Base-by-base conservation (phyloP, 495 filamentous ascomycete species). In the Beverwykella pulmonaria region DNA sequence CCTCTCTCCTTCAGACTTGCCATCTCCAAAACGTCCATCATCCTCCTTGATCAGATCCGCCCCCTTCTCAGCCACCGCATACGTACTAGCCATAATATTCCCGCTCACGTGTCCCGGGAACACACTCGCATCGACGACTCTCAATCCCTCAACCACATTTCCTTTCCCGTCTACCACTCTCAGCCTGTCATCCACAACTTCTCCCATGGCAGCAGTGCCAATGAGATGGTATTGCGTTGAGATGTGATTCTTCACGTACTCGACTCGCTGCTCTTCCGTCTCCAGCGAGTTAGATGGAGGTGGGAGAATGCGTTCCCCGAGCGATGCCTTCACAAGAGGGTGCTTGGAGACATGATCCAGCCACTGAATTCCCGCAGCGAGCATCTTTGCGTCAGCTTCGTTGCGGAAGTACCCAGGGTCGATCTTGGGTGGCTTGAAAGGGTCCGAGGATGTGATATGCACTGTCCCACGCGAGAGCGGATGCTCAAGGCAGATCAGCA, bases 371-470 rank as follows among this genome's bases (percentile, higher is more conserved):
- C 22, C 29, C 7, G 9, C 22, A 1, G 54, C 50, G 20, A 54
- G 19, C 9, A 44, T 26, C 44, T 39, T 20, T 1, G 32, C 49
- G 29, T 70, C 67, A 23, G 48, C 44, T 22, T 41, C 36, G 34
- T 67, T 27, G 1, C 73, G 68, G 2, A 90, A 75, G 71, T 84
- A 85, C 25, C 76, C 79, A 0, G 86, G 84, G 69, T 88, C 80
- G 67, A 88, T 86, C 0, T 78, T 62, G 0, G 86, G 80, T 26
- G 82, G 80, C 12, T 78, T 82, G 4, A 73, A 59, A 0, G 86
- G 86, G 73, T 89, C 75, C 0, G 82, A 73, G 0, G 84, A 86
- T 32, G 81, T 77, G 32, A 90, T 77, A 0, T 71, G 78, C 0
- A 87, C 82, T 23, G 78, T 76, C 30, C 88, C 88, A 7, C 71